Percentiles rank a stretch among this genome's conserved stretches.
Conservation (phyloP, 495 filamentous ascomycete genomes). For the Talaromyces proteolyticus region DNA sequence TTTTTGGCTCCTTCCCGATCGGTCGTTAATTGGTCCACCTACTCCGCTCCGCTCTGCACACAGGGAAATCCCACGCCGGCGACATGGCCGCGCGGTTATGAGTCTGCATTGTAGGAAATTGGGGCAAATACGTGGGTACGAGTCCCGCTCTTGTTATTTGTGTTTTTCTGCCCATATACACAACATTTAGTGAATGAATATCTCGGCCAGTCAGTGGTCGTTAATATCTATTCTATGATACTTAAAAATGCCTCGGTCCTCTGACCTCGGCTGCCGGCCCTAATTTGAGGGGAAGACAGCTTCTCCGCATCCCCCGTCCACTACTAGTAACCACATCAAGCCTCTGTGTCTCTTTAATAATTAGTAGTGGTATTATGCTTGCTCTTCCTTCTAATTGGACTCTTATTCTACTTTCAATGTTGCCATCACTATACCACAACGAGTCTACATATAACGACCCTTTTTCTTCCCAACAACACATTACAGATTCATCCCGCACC, state of each 20-base stretch:
- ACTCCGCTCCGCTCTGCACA: background rate
- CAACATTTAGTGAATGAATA: background rate
- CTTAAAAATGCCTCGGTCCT: background rate
- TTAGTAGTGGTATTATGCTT: background rate
- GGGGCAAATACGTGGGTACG: no score
- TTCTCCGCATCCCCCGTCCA: background rate
- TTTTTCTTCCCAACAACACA: no score
- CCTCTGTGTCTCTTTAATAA: no score
- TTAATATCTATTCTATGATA: background rate
- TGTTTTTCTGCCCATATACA: no score
- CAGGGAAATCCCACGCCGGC: background rate
- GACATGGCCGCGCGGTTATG: no score
- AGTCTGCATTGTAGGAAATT: no score
- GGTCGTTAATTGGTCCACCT: background rate
- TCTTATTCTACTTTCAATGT: no score
- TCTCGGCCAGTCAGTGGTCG: background rate
- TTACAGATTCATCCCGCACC: no score
- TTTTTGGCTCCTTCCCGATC: slow-evolving; percentile 17
- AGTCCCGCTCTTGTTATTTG: no score
- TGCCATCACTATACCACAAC: no score
- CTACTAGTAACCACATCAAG: background rate
- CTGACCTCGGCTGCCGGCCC: background rate
- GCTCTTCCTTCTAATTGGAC: background rate
- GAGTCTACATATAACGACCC: no score
- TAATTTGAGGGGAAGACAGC: background rate